Evolutionary conservation across 352 stramenopile genomes (phyloP).

Genomic region (Globisporangium uncinulatum): DNA sequence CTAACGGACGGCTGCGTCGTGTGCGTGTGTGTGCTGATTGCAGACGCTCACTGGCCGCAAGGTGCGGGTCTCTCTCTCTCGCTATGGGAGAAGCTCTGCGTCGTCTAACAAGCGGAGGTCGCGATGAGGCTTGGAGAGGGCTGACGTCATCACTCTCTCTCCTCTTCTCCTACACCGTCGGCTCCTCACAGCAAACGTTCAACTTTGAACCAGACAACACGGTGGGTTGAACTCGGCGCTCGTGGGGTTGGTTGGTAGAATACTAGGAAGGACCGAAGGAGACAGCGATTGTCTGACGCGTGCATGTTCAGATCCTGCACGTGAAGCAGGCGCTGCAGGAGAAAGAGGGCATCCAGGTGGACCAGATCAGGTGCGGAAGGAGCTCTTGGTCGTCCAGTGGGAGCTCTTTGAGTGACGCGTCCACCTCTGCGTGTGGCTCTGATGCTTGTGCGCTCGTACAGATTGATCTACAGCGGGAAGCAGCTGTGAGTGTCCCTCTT

Average conservation of each 20-base stretch:
- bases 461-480: conserved; percentile 98
- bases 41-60: conserved; percentile 86
- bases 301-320: conserved; percentile 82
- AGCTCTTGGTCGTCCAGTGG: no score
- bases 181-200: conserved; percentile 66
- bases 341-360: conserved; percentile 95
- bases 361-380: conserved; percentile 58
- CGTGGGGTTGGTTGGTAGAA: conserved; percentile 3
- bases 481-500: conserved; percentile 62
- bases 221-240: conserved; percentile 19
- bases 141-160: background rate
- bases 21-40: background rate
- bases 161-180: background rate
- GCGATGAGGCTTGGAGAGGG: no score
- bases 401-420: no score
- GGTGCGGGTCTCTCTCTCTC: conserved; percentile 11
- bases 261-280: background rate
- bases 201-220: conserved; percentile 88
- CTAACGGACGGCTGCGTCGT: background rate
- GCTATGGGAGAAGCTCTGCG: no score
- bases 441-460: conserved; percentile 7
- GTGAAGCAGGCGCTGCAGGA: conserved; percentile 98
- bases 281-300: background rate
- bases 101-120: no score
- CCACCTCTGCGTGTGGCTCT: background rate